phyloP scores from a whole-genome alignment of 2,329 filamentous ascomycete species.

The Dothideomycetes sp. region DNA sequence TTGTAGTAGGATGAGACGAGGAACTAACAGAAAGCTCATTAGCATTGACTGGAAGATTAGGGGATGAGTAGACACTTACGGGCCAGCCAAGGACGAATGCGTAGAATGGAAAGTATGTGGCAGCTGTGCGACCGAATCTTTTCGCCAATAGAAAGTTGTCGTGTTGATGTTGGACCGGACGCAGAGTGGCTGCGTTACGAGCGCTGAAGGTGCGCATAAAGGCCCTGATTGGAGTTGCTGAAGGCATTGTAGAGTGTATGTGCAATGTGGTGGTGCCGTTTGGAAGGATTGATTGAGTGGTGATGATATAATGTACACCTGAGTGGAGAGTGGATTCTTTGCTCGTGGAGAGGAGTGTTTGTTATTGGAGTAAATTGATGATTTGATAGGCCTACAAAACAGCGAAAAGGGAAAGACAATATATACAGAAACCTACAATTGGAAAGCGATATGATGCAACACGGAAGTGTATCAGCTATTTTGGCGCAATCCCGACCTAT shows the following conservation, averaged over 20 bases:
- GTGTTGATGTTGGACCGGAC: constrained; percentile 2
- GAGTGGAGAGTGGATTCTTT: not conserved
- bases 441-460: too few relatives aligned
- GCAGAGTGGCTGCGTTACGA: constrained; percentile 3
- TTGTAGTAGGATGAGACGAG: not conserved
- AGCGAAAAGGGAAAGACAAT: too few relatives aligned
- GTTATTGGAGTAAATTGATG: too few relatives aligned
- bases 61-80: not conserved
- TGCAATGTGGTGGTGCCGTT: not conserved
- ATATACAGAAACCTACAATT: not conserved
- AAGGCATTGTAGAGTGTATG: not conserved
- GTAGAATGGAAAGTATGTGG: not conserved
- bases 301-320: not conserved
- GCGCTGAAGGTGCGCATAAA: constrained; percentile 7
- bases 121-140: not conserved
- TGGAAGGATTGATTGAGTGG: not conserved
- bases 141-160: constrained; percentile 1
- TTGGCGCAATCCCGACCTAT: too few relatives aligned
- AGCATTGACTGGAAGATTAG: not conserved
- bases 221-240: constrained; percentile 4
- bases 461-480: too few relatives aligned
- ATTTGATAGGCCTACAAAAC: too few relatives aligned
- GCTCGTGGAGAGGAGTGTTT: not conserved
- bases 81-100: not conserved
- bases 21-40: not conserved